Conservation (phyloP, 2,329 filamentous ascomycete genomes). For the Cordyceps pruinosa region DNA sequence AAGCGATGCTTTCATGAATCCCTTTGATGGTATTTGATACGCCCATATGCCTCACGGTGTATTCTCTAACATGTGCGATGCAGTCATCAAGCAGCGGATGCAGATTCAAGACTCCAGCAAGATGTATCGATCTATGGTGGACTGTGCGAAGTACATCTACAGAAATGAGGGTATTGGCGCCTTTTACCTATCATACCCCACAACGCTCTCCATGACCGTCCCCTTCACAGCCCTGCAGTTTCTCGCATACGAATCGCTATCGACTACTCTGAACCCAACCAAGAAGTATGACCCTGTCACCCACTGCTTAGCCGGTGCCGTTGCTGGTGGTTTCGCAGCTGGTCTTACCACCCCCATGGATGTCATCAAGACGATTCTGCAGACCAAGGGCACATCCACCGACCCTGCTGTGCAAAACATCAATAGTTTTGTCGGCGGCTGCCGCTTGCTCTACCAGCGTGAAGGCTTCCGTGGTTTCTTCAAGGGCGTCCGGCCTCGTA, state of each 20-base stretch:
- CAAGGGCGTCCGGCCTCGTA: constrained; percentile 81
- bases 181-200: constrained; percentile 98
- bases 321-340: constrained; percentile 89
- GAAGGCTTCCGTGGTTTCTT: constrained; percentile 87
- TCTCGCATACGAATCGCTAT: constrained; percentile 94
- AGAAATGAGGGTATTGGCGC: constrained; percentile 78
- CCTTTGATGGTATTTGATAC: constrained; percentile 74
- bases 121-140: constrained; percentile 75
- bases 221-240: constrained; percentile 97
- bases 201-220: constrained; percentile 96
- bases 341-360: constrained; percentile 94
- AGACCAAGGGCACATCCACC: constrained; percentile 78
- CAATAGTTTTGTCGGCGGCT: constrained; percentile 73
- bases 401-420: constrained; percentile 79
- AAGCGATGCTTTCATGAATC: constrained; percentile 98
- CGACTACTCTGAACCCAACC: constrained; percentile 81
- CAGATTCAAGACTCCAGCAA: constrained; percentile 90
- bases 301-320: constrained; percentile 84
- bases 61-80: background rate
- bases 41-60: background rate
- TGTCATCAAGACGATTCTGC: constrained; percentile 95
- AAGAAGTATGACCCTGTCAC: constrained; percentile 87
- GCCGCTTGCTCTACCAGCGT: constrained; percentile 71
- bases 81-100: constrained; percentile 99
- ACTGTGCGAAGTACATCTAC: constrained; percentile 87